These are phyloP conservation scores for Populus davidiana DNA, from an alignment of 345 rosid species.

Conservation along the genomic window DNA sequence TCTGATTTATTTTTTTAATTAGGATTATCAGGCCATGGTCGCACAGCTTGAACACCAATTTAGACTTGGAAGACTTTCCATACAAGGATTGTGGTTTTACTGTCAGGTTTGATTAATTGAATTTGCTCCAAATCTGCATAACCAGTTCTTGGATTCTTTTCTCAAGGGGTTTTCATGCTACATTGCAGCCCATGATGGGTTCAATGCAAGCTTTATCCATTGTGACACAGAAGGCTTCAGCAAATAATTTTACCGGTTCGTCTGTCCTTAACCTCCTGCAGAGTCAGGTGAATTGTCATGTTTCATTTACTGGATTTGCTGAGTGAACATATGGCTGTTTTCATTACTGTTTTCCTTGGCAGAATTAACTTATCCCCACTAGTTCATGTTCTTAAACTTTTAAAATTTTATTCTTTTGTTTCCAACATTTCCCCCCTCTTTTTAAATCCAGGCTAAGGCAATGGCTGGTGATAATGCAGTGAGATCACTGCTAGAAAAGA, in stretches of 20 bases:
- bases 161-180: conserved; percentile 21
- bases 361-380: neutral
- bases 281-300: conserved; percentile 59
- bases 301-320: neutral
- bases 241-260: conserved; percentile 74
- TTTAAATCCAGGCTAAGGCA: conserved; percentile 65
- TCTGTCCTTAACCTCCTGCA: conserved; percentile 91
- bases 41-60: conserved; percentile 98
- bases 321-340: neutral
- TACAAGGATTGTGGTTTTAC: conserved; percentile 98
- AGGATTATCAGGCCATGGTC: conserved; percentile 95
- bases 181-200: conserved; percentile 79
- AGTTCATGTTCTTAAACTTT: neutral
- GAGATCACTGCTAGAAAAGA: conserved; percentile 90
- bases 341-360: neutral
- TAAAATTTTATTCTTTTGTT: conserved; percentile 7
- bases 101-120: conserved; percentile 63
- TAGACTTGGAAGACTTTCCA: conserved; percentile 90
- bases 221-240: conserved; percentile 75
- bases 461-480: conserved; percentile 97
- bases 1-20: conserved; percentile 17
- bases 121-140: conserved; percentile 4
- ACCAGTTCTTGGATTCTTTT: conserved; percentile 8
- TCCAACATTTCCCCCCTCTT: neutral
- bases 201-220: conserved; percentile 82